These are phyloP conservation scores for Hypoxylon sp. DNA, from an alignment of 2,329 filamentous ascomycete genomes.

Conservation along the genomic window DNA sequence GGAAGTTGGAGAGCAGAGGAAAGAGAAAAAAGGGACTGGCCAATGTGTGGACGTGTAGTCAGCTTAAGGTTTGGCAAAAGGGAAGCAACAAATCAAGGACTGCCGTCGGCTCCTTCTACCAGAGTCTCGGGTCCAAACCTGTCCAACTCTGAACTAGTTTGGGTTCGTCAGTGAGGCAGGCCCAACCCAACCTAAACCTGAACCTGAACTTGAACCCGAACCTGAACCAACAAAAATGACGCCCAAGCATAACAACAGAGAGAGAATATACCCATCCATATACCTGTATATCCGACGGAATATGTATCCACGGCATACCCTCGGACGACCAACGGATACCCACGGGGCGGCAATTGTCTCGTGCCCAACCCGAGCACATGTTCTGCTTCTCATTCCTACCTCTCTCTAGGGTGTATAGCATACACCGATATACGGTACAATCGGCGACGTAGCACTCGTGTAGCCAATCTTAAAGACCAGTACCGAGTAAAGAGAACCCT, in stretches of 20 bases:
- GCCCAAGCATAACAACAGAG: no score
- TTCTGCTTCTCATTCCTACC: conserved; percentile 10
- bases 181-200: conserved; percentile 31
- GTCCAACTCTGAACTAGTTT: conserved; percentile 21
- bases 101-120: conserved; percentile 39
- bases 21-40: background rate
- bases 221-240: no score
- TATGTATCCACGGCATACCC: background rate
- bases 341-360: conserved; percentile 30
- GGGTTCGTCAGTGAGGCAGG: conserved; percentile 31
- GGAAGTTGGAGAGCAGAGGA: conserved; percentile 14
- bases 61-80: conserved; percentile 45
- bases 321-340: no score
- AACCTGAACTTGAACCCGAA: no score
- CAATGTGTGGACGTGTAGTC: conserved; percentile 34
- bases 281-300: background rate
- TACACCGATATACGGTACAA: background rate
- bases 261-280: no score
- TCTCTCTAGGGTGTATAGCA: conserved; percentile 14
- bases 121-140: conserved; percentile 38
- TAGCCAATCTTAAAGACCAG: conserved; percentile 25
- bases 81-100: conserved; percentile 44
- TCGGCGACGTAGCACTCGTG: conserved; percentile 22
- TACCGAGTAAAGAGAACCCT: conserved; percentile 22
- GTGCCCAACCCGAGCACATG: conserved; percentile 25